phyloP scores from a whole-genome alignment of 306 rosid genomes.

The Parietaria judaica region DNA sequence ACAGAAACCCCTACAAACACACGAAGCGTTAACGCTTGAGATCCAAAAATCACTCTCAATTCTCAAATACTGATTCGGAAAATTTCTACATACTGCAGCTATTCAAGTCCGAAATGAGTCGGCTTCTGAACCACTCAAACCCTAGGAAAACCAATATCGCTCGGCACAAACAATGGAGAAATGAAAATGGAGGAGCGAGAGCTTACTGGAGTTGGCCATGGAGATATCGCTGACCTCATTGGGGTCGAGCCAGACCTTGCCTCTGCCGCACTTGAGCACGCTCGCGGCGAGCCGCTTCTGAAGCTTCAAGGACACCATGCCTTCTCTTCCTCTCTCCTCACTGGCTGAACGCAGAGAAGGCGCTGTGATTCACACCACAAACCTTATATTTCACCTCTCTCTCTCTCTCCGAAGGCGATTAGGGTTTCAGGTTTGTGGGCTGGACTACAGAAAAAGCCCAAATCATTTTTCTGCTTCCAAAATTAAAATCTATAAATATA shows the following conservation, averaged over 20 bases:
- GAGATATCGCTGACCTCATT: slow-evolving; percentile 86
- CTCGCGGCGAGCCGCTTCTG: slow-evolving; percentile 92
- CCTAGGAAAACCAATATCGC: not conserved
- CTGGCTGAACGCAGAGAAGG: not conserved
- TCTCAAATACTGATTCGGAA: too few relatives aligned
- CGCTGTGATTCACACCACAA: not conserved
- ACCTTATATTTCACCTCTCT: not conserved
- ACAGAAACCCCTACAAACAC: not conserved
- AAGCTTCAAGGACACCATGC: slow-evolving; percentile 87
- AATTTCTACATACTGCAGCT: too few relatives aligned
- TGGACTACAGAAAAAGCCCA: too few relatives aligned
- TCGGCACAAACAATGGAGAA: too few relatives aligned
- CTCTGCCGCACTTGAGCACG: slow-evolving; percentile 88
- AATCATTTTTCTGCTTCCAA: too few relatives aligned
- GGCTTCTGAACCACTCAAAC: not conserved
- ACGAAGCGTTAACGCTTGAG: not conserved
- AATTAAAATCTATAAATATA: too few relatives aligned
- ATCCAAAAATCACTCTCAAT: not conserved
- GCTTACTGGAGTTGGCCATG: slow-evolving; percentile 87
- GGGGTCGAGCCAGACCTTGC: slow-evolving; percentile 96
- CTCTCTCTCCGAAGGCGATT: too few relatives aligned
- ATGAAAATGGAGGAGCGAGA: not conserved
- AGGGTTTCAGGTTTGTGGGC: too few relatives aligned
- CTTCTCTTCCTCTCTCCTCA: slow-evolving; percentile 1
- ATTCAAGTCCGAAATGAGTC: not conserved